These are phyloP conservation scores for Boletellus ananas DNA, from an alignment of 768 basidiomycete species.

Conservation along the genomic window DNA sequence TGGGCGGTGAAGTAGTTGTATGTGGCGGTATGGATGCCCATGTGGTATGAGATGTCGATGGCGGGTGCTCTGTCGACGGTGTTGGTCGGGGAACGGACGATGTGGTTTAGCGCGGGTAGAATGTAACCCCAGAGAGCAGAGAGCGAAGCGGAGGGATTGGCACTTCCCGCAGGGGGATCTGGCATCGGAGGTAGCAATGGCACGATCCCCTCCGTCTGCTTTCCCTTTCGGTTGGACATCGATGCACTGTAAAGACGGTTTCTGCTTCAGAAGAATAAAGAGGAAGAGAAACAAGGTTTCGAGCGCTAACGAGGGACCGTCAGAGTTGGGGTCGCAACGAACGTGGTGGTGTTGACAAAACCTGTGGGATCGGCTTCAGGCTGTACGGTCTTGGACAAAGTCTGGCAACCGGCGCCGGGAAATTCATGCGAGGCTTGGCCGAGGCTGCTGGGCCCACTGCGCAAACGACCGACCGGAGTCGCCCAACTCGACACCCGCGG, in stretches of 20 bases:
- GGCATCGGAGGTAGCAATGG: constrained; percentile 37
- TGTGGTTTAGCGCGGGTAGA: constrained; percentile 72
- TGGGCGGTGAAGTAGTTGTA: constrained; percentile 77
- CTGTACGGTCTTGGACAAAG: no score
- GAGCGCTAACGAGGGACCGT: constrained; percentile 3
- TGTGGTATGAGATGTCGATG: constrained; percentile 68
- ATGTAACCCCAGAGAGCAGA: constrained; percentile 73
- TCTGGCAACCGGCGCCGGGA: no score
- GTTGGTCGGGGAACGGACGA: constrained; percentile 66
- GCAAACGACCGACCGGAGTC: no score
- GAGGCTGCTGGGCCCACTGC: no score
- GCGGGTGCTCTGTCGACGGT: constrained; percentile 58
- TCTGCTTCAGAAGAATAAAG: background rate
- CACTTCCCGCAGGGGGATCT: constrained; percentile 58
- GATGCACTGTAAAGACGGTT: background rate
- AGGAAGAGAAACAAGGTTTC: background rate
- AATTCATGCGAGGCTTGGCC: no score
- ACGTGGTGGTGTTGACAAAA: no score
- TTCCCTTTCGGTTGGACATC: constrained; percentile 34
- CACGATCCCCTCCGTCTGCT: constrained; percentile 16
- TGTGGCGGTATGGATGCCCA: constrained; percentile 76
- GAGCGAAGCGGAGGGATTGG: constrained; percentile 71
- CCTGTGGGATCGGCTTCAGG: no score
- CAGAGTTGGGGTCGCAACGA: no score
- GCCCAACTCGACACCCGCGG: no score